A percentile compares a stretch with the other conserved stretches of the same genome.
Conservation (phyloP, 257 asterid genomes). For the Solanum gandarillasii region DNA sequence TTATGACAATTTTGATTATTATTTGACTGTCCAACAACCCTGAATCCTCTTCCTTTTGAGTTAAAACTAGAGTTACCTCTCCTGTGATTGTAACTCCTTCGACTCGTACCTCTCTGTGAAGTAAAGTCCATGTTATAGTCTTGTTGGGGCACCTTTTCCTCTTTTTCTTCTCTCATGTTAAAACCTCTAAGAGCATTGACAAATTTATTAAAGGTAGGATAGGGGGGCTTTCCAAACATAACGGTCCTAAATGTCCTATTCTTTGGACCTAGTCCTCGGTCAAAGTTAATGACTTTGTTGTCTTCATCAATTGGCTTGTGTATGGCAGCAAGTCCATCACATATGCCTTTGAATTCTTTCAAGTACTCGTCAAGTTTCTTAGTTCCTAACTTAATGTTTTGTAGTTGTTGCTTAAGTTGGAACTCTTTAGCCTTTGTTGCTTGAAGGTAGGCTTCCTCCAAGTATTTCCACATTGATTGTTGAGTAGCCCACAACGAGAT, state of each 20-base stretch:
- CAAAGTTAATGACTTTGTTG: neutral
- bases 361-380: neutral
- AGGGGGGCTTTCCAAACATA: neutral
- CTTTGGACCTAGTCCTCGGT: neutral
- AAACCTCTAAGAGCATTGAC: neutral
- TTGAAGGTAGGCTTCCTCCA: neutral
- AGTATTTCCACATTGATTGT: neutral
- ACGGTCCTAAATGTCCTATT: neutral
- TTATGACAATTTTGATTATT: no score
- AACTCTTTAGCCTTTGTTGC: neutral
- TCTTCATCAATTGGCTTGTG: neutral
- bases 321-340: neutral
- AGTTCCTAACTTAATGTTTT: neutral
- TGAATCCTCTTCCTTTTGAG: neutral
- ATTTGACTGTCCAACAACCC: neutral
- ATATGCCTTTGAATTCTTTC: neutral
- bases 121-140: neutral
- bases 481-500: neutral
- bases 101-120: neutral
- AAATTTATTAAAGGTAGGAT: no score
- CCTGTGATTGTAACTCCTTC: neutral
- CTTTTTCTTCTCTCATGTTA: neutral
- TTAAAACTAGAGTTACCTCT: neutral
- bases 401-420: neutral
- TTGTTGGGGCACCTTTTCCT: neutral